Evolutionary conservation across 2,329 filamentous ascomycete species (phyloP).

Genomic region (Colletotrichum phormii): DNA sequence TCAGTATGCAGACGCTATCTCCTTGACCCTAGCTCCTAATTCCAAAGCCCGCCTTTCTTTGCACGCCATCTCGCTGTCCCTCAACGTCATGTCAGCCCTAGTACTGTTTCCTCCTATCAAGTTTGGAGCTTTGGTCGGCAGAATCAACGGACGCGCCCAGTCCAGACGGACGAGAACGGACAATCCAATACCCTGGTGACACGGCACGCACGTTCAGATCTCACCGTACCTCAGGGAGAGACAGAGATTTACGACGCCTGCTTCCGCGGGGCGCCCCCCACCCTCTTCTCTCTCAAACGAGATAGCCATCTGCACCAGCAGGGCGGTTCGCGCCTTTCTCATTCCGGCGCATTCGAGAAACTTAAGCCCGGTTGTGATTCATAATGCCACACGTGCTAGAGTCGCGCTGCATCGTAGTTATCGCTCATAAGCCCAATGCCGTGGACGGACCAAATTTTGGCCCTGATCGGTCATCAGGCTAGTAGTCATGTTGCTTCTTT

Average conservation of each 20-base stretch:
- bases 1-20: background rate
- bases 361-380: slow-evolving; percentile 19
- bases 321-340: background rate
- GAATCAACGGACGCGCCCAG: background rate
- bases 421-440: slow-evolving; percentile 16
- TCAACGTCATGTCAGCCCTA: slow-evolving; percentile 24
- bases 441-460: slow-evolving; percentile 4
- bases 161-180: background rate
- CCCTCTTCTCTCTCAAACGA: background rate
- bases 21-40: background rate
- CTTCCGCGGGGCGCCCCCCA: background rate
- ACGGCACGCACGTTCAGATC: slow-evolving; percentile 15
- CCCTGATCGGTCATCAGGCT: slow-evolving; percentile 30
- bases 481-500: slow-evolving; percentile 1
- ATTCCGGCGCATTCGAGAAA: slow-evolving; percentile 17
- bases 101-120: background rate
- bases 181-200: slow-evolving; percentile 4
- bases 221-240: background rate
- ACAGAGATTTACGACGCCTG: background rate
- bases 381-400: slow-evolving; percentile 10
- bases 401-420: background rate
- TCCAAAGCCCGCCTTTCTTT: slow-evolving; percentile 6
- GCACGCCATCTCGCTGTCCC: slow-evolving; percentile 16
- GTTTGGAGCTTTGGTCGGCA: background rate
- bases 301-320: background rate